Conservation (phyloP, 129 eudicot species). For the Lactuca saligna region DNA sequence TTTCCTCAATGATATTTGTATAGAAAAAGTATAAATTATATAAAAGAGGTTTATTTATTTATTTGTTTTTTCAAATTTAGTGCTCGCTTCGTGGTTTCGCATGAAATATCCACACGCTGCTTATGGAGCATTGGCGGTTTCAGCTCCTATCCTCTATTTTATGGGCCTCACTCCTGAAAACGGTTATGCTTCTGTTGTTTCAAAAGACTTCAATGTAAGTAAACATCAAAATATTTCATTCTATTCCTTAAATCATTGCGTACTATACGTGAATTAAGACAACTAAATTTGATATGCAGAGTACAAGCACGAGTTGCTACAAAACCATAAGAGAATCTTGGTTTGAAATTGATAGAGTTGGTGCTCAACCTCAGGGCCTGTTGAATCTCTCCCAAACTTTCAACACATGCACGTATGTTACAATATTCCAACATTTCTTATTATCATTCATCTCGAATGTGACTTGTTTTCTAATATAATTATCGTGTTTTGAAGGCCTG, state of each 20-base stretch:
- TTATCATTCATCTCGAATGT: not conserved
- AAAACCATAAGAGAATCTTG: constrained; percentile 45
- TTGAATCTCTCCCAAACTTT: constrained; percentile 33
- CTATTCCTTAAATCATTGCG: no score
- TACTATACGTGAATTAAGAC: not conserved
- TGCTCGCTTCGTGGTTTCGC: not conserved
- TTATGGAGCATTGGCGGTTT: constrained; percentile 28
- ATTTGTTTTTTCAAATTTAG: not conserved
- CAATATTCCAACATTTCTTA: not conserved
- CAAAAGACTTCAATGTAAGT: constrained; percentile 30
- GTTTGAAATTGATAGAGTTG: constrained; percentile 42
- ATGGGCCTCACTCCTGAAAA: constrained; percentile 34
- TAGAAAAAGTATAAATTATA: not conserved
- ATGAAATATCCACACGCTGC: not conserved
- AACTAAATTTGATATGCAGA: constrained; percentile 17
- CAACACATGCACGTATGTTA: constrained; percentile 41
- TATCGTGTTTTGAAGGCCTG: constrained; percentile 21
- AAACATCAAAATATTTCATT: not conserved
- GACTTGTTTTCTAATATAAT: not conserved
- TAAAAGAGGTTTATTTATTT: no score
- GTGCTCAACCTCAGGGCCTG: constrained; percentile 38
- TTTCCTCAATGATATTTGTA: not conserved
- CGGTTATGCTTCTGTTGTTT: constrained; percentile 24
- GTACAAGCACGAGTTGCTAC: constrained; percentile 38
- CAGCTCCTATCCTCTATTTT: constrained; percentile 33